Conservation (phyloP, 441 rosid genomes). For the Gossypium lobatum region DNA sequence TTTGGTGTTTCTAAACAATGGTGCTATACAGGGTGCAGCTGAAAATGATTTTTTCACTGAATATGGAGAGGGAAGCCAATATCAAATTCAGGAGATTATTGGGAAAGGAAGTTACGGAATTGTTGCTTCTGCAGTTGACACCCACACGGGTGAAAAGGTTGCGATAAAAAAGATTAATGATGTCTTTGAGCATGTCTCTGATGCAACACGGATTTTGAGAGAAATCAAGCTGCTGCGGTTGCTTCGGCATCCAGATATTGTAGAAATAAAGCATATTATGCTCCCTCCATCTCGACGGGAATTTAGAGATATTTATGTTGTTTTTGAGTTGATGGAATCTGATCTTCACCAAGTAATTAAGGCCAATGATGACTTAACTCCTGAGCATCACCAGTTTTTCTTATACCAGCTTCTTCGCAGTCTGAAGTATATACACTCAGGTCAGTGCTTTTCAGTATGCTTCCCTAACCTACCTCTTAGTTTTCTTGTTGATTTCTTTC, state of each 20-base stretch:
- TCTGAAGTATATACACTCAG: slow-evolving; percentile 86
- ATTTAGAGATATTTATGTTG: slow-evolving; percentile 85
- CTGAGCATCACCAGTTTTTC: slow-evolving; percentile 96
- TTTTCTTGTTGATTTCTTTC: slow-evolving; percentile 18
- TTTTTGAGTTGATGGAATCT: slow-evolving; percentile 95
- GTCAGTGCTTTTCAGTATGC: slow-evolving; percentile 30
- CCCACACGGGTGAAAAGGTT: slow-evolving; percentile 79
- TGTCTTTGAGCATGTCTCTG: slow-evolving; percentile 96
- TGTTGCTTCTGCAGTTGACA: slow-evolving; percentile 84
- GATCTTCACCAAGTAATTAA: slow-evolving; percentile 96
- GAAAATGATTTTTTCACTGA: slow-evolving; percentile 90
- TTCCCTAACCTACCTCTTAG: slow-evolving; percentile 9
- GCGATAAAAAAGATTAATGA: slow-evolving; percentile 96
- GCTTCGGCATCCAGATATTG: slow-evolving; percentile 91
- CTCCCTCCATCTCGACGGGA: slow-evolving; percentile 93
- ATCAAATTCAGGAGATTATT: slow-evolving; percentile 80
- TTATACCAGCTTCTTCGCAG: slow-evolving; percentile 97
- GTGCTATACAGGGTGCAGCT: slow-evolving; percentile 34
- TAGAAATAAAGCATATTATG: slow-evolving; percentile 90
- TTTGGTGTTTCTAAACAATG: background rate
- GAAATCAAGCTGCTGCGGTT: slow-evolving; percentile 85
- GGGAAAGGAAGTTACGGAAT: slow-evolving; percentile 99
- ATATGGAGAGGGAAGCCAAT: slow-evolving; percentile 90
- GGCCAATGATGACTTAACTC: slow-evolving; percentile 93
- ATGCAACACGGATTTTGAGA: slow-evolving; percentile 88